Evolutionary conservation across 495 filamentous ascomycete genomes (phyloP).

Genomic region (Lepraria neglecta): DNA sequence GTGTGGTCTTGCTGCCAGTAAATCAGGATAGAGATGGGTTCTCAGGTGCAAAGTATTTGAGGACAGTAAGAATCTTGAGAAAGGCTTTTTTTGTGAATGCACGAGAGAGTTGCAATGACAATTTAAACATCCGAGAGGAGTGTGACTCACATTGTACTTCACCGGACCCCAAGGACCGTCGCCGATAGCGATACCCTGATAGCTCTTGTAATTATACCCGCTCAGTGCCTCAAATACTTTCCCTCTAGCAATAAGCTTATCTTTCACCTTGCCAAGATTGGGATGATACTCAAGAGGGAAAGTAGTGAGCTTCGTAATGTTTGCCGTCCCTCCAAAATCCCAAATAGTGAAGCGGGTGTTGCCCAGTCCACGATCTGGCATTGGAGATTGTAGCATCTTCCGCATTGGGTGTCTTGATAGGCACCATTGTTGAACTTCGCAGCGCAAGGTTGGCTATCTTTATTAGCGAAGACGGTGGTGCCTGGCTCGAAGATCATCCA

Average conservation of each 20-base stretch:
- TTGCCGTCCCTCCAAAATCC: slow-evolving; percentile 49
- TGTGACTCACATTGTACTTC: slow-evolving; percentile 34
- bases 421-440: slow-evolving; percentile 33
- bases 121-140: background rate
- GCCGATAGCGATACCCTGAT: slow-evolving; percentile 46
- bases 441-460: slow-evolving; percentile 36
- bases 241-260: slow-evolving; percentile 42
- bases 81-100: too few species aligned
- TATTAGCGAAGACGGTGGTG: slow-evolving; percentile 35
- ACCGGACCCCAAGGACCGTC: slow-evolving; percentile 29
- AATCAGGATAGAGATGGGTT: background rate
- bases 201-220: slow-evolving; percentile 57
- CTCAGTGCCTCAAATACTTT: slow-evolving; percentile 47
- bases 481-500: slow-evolving; percentile 53
- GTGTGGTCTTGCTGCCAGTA: background rate
- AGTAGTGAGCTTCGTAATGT: slow-evolving; percentile 48
- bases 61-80: too few species aligned
- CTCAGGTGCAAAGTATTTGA: background rate
- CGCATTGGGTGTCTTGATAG: slow-evolving; percentile 10
- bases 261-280: slow-evolving; percentile 33
- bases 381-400: slow-evolving; percentile 7
- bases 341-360: slow-evolving; percentile 40
- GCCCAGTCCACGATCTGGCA: slow-evolving; percentile 48
- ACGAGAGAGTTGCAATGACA: background rate
- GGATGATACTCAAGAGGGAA: slow-evolving; percentile 54